Base-by-base conservation (phyloP, 2,329 filamentous ascomycete species). In the Cladosporium sp. region DNA sequence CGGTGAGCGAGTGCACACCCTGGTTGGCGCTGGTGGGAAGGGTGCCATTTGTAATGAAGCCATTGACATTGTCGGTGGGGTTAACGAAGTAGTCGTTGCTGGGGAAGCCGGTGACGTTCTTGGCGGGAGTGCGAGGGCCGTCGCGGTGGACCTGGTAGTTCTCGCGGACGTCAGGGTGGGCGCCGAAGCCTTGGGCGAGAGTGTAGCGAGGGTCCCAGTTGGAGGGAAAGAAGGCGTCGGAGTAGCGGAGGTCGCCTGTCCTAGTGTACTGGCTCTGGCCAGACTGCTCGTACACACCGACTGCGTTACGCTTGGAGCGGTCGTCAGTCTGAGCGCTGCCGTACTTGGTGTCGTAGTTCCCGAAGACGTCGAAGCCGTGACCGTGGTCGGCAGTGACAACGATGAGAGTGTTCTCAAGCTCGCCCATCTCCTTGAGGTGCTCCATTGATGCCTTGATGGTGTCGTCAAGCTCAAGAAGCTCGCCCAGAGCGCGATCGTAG, bases 121-220 rank as follows among this genome's bases (percentile, higher is more conserved):
- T 75, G 0, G 88, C 86, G 0, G 88, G 84, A 7, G 73, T 68
- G 34, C 90, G 84, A 1, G 89, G 82, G 0, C 85, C 86, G 17
- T 80, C 76, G 72, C 84, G 84, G 76, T 86, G 85, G 14, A 93
- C 85, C 63, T 81, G 81, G 79, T 87, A 95, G 75, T 89, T 83
- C 78, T 95, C 90, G 20, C 88, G 82, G 67, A 81, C 84, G 72
- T 95, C 90, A 0, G 90, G 90, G 69, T 83, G 82, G 34, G 88
- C 88, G 51, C 80, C 84, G 36, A 90, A 74, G 54, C 90, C 90
- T 40, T 85, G 82, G 58, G 88, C 89, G 52, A 95, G 84, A 59
- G 88, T 88, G 75, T 93, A 94, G 34, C 90, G 84, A 14, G 90
- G 90, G 71, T 90, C 88, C 90, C 90, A 94, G 78, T 90, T 91